Evolutionary conservation across 352 stramenopile genomes (phyloP), one percentile per base, ranked within the genome.

Genomic region (Globisporangium canariense): DNA sequence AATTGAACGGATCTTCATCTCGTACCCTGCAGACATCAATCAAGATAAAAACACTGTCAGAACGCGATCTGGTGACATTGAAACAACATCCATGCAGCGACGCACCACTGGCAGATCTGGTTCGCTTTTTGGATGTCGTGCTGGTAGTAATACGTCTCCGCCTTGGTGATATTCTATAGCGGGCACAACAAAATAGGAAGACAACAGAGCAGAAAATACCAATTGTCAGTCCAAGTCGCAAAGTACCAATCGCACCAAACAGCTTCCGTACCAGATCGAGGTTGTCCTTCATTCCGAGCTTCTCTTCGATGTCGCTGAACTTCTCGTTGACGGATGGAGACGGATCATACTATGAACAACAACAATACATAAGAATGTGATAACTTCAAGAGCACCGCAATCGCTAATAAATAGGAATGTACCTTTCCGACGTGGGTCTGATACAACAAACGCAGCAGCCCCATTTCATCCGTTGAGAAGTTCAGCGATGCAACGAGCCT

Each of bases 91-190:
- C n/a, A n/a, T 41, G 2, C 30, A 67, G 32, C 20, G 46, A 18
- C 57, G 64, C 70, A 94, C 87, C 81, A 74, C 69, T 90, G 71
- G 50, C 88, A 96, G 52, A 94, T 81, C 53, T 91, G 74, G 55
- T 93, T 75, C 1, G 88, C 88, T 62, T 77, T 75, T 45, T 93
- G 79, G 43, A 95, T 78, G 56, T 97, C 82, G 53, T 95, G 86
- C 55, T 95, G 89, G 55, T 94, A 93, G 70, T 92, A 96, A 55
- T 87, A 90, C 11, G 81, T 80, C 54, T 94, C 83, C 3, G 86
- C 88, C 68, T 88, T 89, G 13, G 76, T 79, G 28, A 96, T 81
- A 28, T 74, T 87, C 86, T 94, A 55, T 34, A 67, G 7, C 43
- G 9, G n/a, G 16, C 30, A 57, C 13, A 41, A 13, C 30, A 57